Evolutionary conservation across 768 basidiomycete genomes (phyloP).

Genomic region (Asterophora parasitica): DNA sequence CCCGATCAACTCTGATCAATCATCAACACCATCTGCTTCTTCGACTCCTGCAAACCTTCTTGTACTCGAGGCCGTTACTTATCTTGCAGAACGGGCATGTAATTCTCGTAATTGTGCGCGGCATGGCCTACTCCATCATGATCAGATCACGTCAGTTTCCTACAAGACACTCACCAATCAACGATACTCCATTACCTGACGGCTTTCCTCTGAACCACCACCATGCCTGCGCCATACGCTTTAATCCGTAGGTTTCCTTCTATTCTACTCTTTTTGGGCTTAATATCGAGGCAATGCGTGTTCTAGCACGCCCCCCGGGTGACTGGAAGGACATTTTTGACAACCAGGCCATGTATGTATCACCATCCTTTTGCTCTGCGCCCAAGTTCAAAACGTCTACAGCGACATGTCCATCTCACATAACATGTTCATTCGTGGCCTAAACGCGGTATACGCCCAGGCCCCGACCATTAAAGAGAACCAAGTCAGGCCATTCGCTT

Average conservation of each 20-base stretch:
- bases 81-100: too few relatives aligned
- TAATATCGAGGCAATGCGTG: neutral
- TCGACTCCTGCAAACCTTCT: too few relatives aligned
- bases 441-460: constrained; percentile 24
- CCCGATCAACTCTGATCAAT: too few relatives aligned
- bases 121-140: too few relatives aligned
- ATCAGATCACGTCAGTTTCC: too few relatives aligned
- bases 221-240: constrained; percentile 9
- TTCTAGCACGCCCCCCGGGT: constrained; percentile 17
- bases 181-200: too few relatives aligned
- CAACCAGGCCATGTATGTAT: constrained; percentile 22
- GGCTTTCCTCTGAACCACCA: neutral
- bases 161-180: too few relatives aligned
- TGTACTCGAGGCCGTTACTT: too few relatives aligned
- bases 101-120: too few relatives aligned
- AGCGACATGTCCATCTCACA: constrained; percentile 28
- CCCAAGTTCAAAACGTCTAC: neutral
- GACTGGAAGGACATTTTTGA: constrained; percentile 25
- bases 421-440: constrained; percentile 25
- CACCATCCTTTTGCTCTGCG: neutral
- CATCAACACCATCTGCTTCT: too few relatives aligned
- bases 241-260: neutral
- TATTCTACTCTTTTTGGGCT: neutral
- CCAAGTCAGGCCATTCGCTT: constrained; percentile 22
- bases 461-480: constrained; percentile 18